These are phyloP conservation scores for Gypsophila paniculata DNA, from an alignment of 179 eudicot genomes.

Conservation along the genomic window DNA sequence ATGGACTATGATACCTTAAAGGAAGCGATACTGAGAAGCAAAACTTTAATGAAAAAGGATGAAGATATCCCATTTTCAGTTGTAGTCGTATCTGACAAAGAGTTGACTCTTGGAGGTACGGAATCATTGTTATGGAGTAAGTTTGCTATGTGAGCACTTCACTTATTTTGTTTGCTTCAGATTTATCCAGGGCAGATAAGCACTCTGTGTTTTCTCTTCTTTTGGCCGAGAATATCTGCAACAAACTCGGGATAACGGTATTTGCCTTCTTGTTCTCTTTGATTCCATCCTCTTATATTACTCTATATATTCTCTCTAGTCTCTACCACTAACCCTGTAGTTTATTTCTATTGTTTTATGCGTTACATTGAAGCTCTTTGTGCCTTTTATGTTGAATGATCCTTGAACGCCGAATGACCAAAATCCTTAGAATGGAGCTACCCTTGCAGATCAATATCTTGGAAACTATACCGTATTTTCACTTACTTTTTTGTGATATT, in stretches of 20 bases:
- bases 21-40: slow-evolving; percentile 61
- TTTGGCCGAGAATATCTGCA: slow-evolving; percentile 81
- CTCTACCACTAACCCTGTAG: not conserved
- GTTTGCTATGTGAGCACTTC: slow-evolving; percentile 12
- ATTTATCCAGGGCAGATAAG: slow-evolving; percentile 85
- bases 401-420: slow-evolving; percentile 3
- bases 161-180: slow-evolving; percentile 41
- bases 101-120: slow-evolving; percentile 71
- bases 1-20: slow-evolving; percentile 70
- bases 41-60: slow-evolving; percentile 41
- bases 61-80: slow-evolving; percentile 69
- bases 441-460: not conserved
- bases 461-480: not conserved
- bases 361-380: not conserved
- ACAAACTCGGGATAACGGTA: slow-evolving; percentile 78
- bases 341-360: slow-evolving; percentile 5
- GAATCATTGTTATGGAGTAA: not conserved
- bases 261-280: not conserved
- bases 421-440: slow-evolving; percentile 2
- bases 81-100: slow-evolving; percentile 73
- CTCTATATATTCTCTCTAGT: not conserved
- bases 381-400: not conserved
- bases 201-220: slow-evolving; percentile 88
- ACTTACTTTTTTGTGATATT: slow-evolving; percentile 5
- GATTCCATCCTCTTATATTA: not conserved